Evolutionary conservation across 2,329 filamentous ascomycete species (phyloP), one percentile per base, ranked within the genome.

Genomic region (Fusarium udum): DNA sequence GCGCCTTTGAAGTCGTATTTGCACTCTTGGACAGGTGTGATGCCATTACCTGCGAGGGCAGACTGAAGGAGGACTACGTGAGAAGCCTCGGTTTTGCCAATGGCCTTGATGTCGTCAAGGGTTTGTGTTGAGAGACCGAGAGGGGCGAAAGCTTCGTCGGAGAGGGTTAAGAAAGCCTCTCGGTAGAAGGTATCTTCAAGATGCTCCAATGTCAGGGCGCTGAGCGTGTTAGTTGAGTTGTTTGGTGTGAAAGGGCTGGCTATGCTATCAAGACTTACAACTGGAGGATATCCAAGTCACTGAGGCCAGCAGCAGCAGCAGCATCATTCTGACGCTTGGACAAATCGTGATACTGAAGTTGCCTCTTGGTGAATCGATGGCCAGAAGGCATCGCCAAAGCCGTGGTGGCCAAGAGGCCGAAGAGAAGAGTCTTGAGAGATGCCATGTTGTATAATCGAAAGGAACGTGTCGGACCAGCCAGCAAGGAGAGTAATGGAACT

Each of bases 1-100:
- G 85, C 86, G 78, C 94, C 94, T 83, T 91, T 88, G 79, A 95
- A 95, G 84, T 92, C 88, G 85, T 95, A 95, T 60, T 85, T 84
- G 87, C 92, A 94, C 12, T 90, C 87, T 80, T 89, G 84, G 10
- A 94, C 92, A 36, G 92, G 92, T 77, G 88, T 84, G 67, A 89
- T 86, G 69, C 91, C 91, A 46, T 86, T 87, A 71, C 87, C 87
- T 16, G 89, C 87, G 39, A 77, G 71, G 26, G 75, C 73, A 8
- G 70, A 85, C 75, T 89, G 88, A 42, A 84, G 77, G 61, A 83
- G 77, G 13, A 75, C 76, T 49, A 83, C 82, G 77, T 83, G 82
- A 42, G 77, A 85, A 53, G 87, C 83, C 81, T 94, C 92, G 32
- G 90, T 92, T 66, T 84, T 77, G 72, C 89, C 90, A 67, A 94